These are phyloP conservation scores for Plasmodium gallinaceum DNA, from an alignment of 169 alveolate genomes.

Conservation along the genomic window DNA sequence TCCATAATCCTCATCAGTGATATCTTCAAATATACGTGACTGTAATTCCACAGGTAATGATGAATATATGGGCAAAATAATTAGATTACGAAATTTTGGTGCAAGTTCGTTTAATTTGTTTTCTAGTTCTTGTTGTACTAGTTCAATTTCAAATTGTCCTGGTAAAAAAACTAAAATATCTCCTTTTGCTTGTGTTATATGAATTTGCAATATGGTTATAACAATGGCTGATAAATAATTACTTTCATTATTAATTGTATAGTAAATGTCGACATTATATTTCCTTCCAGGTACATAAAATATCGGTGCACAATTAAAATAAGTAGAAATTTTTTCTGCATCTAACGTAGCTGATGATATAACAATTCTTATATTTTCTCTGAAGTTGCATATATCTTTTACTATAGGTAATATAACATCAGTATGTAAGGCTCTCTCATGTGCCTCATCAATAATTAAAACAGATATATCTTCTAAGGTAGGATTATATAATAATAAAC, in stretches of 20 bases:
- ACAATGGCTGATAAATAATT: slow-evolving; percentile 99
- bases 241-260: slow-evolving; percentile 99
- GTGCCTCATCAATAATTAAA: slow-evolving; percentile 99
- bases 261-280: slow-evolving; percentile 97
- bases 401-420: slow-evolving; percentile 98
- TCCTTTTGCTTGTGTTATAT: slow-evolving; percentile 98
- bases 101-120: slow-evolving; percentile 69
- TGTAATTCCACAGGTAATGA: slow-evolving; percentile 98
- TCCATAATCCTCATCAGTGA: slow-evolving; percentile 83
- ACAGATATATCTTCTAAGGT: slow-evolving; percentile 94
- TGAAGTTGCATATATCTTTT: slow-evolving; percentile 93
- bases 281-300: slow-evolving; percentile 97
- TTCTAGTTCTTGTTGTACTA: slow-evolving; percentile 93
- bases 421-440: slow-evolving; percentile 99
- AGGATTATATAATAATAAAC: slow-evolving; percentile 98
- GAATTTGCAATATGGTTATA: slow-evolving; percentile 98
- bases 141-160: slow-evolving; percentile 99
- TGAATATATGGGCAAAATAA: slow-evolving; percentile 97
- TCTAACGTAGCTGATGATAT: slow-evolving; percentile 98
- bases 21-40: slow-evolving; percentile 97
- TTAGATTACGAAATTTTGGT: slow-evolving; percentile 83
- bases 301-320: slow-evolving; percentile 97
- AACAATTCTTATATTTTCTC: slow-evolving; percentile 91
- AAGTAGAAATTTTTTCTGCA: slow-evolving; percentile 97
- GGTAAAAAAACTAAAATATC: slow-evolving; percentile 99